A percentile compares a stretch with the other conserved stretches of the same genome.
Conservation (phyloP, 805 yeast species). For the Zygoascus bituminiphila region DNA sequence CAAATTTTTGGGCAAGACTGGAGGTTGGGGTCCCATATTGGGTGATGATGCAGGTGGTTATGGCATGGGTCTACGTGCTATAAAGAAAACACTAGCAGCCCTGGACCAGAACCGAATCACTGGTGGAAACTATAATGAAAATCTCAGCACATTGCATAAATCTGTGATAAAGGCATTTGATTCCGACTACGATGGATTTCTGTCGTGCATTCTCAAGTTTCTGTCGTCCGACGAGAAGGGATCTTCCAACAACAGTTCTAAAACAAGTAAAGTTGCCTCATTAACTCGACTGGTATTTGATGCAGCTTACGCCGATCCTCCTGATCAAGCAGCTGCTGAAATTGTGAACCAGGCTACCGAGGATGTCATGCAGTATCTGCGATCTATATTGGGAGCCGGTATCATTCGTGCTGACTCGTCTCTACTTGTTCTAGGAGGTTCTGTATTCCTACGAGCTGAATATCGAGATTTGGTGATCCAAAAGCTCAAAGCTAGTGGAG, state of each 20-base stretch:
- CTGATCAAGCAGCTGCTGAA: constrained; percentile 5
- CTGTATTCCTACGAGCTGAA: constrained; percentile 6
- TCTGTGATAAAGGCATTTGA: constrained; percentile 4
- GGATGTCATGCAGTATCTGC: constrained; percentile 2
- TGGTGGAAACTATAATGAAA: not conserved
- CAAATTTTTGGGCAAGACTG: constrained; percentile 12
- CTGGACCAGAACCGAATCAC: constrained; percentile 7
- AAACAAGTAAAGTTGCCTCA: constrained; percentile 9
- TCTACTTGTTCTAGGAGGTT: constrained; percentile 15
- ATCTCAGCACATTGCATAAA: constrained; percentile 5
- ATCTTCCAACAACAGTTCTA: not conserved
- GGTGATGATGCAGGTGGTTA: constrained; percentile 24
- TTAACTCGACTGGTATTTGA: constrained; percentile 12
- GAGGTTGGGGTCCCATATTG: constrained; percentile 21
- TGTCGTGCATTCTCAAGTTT: constrained; percentile 7
- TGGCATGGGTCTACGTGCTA: constrained; percentile 15
- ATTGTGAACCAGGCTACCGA: constrained; percentile 12
- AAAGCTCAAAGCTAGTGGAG: constrained; percentile 3
- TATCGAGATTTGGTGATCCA: constrained; percentile 6
- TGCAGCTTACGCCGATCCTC: constrained; percentile 1
- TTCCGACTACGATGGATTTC: constrained; percentile 6
- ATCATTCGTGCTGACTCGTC: constrained; percentile 5
- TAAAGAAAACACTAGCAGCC: constrained; percentile 10
- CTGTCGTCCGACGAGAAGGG: not conserved
- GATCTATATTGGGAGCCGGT: constrained; percentile 5